Conservation (phyloP, 352 stramenopile species). For the Phytophthora pistaciae region DNA sequence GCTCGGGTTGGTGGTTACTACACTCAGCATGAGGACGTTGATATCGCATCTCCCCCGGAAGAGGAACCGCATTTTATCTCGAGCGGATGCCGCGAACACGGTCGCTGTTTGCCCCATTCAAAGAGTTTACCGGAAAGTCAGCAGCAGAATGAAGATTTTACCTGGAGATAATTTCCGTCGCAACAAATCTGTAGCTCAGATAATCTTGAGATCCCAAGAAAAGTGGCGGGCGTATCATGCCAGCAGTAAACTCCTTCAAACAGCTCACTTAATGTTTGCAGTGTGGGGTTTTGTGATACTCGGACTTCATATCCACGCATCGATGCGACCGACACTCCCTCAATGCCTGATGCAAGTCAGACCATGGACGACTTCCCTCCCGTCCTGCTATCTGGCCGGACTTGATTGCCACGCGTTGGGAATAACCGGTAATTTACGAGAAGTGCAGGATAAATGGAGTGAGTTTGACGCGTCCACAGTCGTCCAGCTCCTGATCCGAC, state of each 20-base stretch:
- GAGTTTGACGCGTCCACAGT: conserved; percentile 31
- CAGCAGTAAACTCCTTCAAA: not conserved
- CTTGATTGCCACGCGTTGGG: conserved; percentile 34
- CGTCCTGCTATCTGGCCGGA: conserved; percentile 44
- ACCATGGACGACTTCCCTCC: conserved; percentile 34
- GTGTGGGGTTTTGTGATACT: conserved; percentile 27
- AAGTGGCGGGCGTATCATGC: not conserved
- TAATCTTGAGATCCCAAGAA: not conserved
- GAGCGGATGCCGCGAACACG: not conserved
- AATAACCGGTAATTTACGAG: conserved; percentile 17
- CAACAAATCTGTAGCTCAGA: not conserved
- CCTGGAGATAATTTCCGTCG: not conserved
- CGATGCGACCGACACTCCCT: conserved; percentile 9
- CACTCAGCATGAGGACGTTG: conserved; percentile 5
- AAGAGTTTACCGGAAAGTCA: not conserved
- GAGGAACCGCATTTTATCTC: not conserved
- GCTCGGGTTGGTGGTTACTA: conserved; percentile 13
- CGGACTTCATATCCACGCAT: conserved; percentile 30
- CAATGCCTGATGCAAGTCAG: conserved; percentile 40
- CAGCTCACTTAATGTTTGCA: conserved; percentile 14
- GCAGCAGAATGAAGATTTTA: not conserved
- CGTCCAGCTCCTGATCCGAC: conserved; percentile 35
- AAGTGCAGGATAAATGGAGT: conserved; percentile 21
- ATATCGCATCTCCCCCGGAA: not conserved
- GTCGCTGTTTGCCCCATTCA: not conserved